These are phyloP conservation scores for Daldinia eschscholtzii DNA, from an alignment of 2,329 filamentous ascomycete genomes.

Conservation along the genomic window DNA sequence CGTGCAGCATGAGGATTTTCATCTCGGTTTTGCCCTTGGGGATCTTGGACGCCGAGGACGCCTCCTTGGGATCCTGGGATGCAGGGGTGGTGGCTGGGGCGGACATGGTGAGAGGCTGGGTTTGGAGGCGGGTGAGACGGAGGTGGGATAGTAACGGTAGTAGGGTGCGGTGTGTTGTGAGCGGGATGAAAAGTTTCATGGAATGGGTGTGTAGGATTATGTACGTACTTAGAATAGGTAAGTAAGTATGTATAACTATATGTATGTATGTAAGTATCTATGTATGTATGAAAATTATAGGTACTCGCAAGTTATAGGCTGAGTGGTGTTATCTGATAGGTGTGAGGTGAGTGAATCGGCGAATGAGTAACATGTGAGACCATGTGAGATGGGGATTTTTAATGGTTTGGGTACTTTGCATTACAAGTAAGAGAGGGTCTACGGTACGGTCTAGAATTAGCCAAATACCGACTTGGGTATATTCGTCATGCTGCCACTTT, in stretches of 20 bases:
- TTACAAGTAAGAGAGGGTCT: neutral
- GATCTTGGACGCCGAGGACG: conserved; percentile 25
- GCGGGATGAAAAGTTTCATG: conserved; percentile 19
- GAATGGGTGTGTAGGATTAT: neutral
- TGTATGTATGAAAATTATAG: no score
- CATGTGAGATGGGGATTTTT: conserved; percentile 16
- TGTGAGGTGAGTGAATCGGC: neutral
- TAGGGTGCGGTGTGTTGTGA: neutral
- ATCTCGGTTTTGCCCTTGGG: conserved; percentile 62
- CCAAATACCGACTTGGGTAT: neutral
- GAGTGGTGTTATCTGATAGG: neutral
- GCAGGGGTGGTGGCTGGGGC: neutral
- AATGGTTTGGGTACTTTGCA: neutral
- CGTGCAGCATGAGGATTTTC: conserved; percentile 84
- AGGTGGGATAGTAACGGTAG: neutral
- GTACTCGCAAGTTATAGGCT: no score
- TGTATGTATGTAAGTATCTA: neutral
- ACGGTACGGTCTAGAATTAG: neutral
- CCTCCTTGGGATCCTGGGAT: no score
- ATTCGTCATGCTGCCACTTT: neutral
- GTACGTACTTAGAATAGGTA: neutral
- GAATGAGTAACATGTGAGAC: neutral
- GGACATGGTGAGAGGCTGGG: conserved; percentile 23
- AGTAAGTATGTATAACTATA: neutral
- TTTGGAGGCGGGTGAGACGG: neutral